A percentile compares a stretch with the other conserved stretches of the same genome.
Conservation (phyloP, 2,329 filamentous ascomycete species). For the Bertia moriformis region DNA sequence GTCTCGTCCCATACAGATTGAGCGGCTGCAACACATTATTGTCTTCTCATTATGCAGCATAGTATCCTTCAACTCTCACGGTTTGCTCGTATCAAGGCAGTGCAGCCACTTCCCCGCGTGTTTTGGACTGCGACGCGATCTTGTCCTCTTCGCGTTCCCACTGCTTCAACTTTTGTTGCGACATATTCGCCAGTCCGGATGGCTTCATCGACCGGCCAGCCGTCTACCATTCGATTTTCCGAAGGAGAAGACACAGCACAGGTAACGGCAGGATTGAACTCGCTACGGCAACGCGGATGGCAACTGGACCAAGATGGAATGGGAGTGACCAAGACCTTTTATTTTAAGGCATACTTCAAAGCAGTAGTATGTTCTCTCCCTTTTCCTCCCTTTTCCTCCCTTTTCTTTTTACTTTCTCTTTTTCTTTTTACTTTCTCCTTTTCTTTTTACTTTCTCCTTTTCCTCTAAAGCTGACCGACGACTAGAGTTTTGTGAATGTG, state of each 20-base stretch:
- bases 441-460: neutral
- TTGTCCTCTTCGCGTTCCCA: too few species aligned
- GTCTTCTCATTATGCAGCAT: too few species aligned
- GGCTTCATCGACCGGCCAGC: neutral
- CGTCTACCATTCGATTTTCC: neutral
- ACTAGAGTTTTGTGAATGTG: slow-evolving; percentile 18
- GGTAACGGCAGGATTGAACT: slow-evolving; percentile 4
- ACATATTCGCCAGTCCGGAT: neutral
- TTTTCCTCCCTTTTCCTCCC: neutral
- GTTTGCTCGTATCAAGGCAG: too few species aligned
- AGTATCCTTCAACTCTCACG: too few species aligned
- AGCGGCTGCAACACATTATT: too few species aligned
- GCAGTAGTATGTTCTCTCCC: slow-evolving; percentile 13
- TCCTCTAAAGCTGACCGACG: neutral
- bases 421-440: too few species aligned
- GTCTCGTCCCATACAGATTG: too few species aligned
- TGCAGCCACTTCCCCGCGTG: too few species aligned
- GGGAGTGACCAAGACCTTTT: slow-evolving; percentile 19
- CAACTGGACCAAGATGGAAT: slow-evolving; percentile 14
- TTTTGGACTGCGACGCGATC: too few species aligned
- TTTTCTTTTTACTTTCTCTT: too few species aligned
- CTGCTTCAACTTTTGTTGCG: too few species aligned
- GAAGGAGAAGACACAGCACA: neutral
- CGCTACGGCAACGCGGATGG: slow-evolving; percentile 15
- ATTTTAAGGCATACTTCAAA: slow-evolving; percentile 21